Evolutionary conservation across 2,329 filamentous ascomycete genomes (phyloP).

Genomic region (Zymoseptoria ardabiliae): DNA sequence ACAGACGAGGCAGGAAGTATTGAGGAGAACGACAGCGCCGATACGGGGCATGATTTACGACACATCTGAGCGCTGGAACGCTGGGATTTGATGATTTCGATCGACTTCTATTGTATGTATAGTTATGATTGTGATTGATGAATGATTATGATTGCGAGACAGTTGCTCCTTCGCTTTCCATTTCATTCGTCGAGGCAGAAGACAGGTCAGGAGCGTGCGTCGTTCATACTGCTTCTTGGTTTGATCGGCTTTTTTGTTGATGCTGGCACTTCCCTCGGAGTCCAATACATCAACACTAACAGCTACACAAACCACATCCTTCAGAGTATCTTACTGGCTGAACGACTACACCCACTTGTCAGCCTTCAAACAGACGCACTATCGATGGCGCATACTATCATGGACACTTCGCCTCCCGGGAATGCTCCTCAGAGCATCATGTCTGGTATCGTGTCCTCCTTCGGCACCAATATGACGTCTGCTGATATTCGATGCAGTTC

Average conservation of each 20-base stretch:
- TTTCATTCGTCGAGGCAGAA: no score
- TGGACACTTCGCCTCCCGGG: background rate
- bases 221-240: no score
- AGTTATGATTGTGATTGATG: background rate
- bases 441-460: background rate
- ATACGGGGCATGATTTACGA: background rate
- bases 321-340: no score
- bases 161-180: background rate
- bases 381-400: background rate
- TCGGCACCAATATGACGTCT: background rate
- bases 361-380: background rate
- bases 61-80: background rate
- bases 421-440: background rate
- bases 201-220: no score
- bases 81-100: background rate
- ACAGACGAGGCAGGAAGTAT: slow-evolving; percentile 16
- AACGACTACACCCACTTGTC: background rate
- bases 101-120: background rate
- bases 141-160: background rate
- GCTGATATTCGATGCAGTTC: background rate
- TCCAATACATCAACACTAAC: background rate
- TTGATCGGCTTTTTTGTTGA: no score
- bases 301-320: background rate
- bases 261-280: no score
- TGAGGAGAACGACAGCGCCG: slow-evolving; percentile 1